Base-by-base conservation (phyloP, 1,284 basidiomycete species). In the Phylloporus sp. region DNA sequence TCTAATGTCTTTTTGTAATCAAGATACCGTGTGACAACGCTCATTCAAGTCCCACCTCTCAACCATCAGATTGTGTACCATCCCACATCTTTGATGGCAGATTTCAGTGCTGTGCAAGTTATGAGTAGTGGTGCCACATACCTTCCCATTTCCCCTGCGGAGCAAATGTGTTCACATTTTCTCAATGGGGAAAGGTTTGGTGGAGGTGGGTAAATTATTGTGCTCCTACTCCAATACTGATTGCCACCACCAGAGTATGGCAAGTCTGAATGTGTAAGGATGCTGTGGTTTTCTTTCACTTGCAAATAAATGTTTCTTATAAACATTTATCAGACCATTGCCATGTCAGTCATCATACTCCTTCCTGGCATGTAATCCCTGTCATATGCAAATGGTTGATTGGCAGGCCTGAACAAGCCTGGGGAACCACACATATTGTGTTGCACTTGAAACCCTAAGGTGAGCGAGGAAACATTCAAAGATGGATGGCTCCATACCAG, bases 401-500 rank as follows among this genome's bases (percentile, higher is more conserved):
- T 90, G 15, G 89, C 86, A 0, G 83, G 79, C 23, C 67, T 84
- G 11, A 83, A 85, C 68, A 90, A 93, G 74, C 80, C 85, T 0
- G 93, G 92, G 0, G 91, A 94, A 72, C 79, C 94, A 5, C 87
- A 85, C 78, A 73, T 93, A 66, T 0, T 90, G 86, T 70, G 75
- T 92, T 58, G 85, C 86, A 1, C 74, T 88, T 1, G 92, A 57
- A 90, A 94, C 75, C 85, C 87, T 65, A 82, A 86, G 68, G 89
- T 91, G 1, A 92, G 88, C 17, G 80, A 81, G 63, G 87, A 88
- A 72, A 88, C 91, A 0, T 94, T 94, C 75, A 75, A 86, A 5
- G 80, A 84, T 65, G 92, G 91, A 20, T 94, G 92, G 93, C 73
- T 94, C 39, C 82, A 81, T 63, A 94, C 92, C 0, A 93, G 93